Base-by-base conservation (phyloP, 2,329 filamentous ascomycete species). In the Myriosclerotinia curreyana region DNA sequence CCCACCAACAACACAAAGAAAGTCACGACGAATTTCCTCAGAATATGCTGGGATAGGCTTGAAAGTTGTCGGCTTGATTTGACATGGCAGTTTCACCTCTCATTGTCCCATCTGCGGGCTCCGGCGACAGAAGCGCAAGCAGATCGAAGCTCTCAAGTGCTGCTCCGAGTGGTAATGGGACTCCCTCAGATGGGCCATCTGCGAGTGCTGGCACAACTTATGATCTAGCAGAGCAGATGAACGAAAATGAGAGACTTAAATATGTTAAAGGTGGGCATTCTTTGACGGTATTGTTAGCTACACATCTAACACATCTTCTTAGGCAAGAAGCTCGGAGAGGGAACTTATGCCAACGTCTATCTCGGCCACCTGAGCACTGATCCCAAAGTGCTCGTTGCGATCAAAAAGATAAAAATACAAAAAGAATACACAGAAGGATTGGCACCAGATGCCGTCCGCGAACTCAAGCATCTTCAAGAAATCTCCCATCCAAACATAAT, bases 261-360 rank as follows among this genome's bases (percentile, higher is more conserved):
- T 99, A 96, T 76, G 85, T 95, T 69, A 96, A 96, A 80, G 91
- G 90, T 88, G 48, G 17, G 17, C 17, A 15, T 38, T 44, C 50
- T 48, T 67, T 49, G 36, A 54, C 63, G 68, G 64, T 66, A 38
- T 8, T 58, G 17, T 31, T 17, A 34, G 6, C 3, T 15, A 6
- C 17, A 50, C 51, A 55, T 7, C 51, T 66, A 64, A 66, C 25
- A 17, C 14, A 11, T 34, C 6, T 4, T 53, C 62, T 40, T 69
- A 92, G 91, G 91, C 73, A 92, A 90, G 76, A 95, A 95, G 75
- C 86, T 99, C 66, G 95, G 95, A 76, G 92, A 96, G 77, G 95
- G 95, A 80, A 98, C 95, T 68, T 99, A 99, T 76, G 95, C 95
- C 75, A 88, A 96, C 73, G 95, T 99, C 73, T 97, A 92, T 80